A percentile compares a stretch with the other conserved stretches of the same genome.
These are phyloP conservation scores for Zanthoxylum bungeanum DNA, from an alignment of 345 rosid species.

Conservation along the genomic window DNA sequence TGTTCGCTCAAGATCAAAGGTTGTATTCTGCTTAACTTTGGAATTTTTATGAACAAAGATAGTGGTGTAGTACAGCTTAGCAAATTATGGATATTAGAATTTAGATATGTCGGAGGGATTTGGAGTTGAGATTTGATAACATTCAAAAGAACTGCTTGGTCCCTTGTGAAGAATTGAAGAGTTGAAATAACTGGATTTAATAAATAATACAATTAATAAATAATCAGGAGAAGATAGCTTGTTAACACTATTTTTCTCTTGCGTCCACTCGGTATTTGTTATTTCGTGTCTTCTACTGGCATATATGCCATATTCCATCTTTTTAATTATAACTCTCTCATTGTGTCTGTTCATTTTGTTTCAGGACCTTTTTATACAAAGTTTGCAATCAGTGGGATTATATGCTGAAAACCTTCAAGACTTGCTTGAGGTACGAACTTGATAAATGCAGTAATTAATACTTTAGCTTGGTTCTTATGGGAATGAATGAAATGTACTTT, in stretches of 20 bases:
- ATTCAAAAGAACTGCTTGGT: neutral
- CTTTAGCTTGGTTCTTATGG: neutral
- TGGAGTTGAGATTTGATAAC: neutral
- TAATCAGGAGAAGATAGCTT: neutral
- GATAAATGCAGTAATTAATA: neutral
- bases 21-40: conserved; percentile 28
- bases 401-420: conserved; percentile 74
- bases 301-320: conserved; percentile 3
- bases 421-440: conserved; percentile 68
- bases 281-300: conserved; percentile 14
- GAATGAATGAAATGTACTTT: neutral
- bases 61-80: neutral
- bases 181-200: too few species aligned
- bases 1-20: conserved; percentile 95
- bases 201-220: neutral
- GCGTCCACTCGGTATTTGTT: neutral
- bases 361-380: conserved; percentile 94
- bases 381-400: conserved; percentile 77
- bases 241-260: neutral
- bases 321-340: conserved; percentile 10
- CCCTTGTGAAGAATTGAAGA: too few species aligned
- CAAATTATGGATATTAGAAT: neutral
- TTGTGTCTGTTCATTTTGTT: conserved; percentile 14
- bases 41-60: conserved; percentile 7
- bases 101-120: neutral